Conservation (phyloP, 73 alveolate genomes). For the Paramecium octaurelia region DNA sequence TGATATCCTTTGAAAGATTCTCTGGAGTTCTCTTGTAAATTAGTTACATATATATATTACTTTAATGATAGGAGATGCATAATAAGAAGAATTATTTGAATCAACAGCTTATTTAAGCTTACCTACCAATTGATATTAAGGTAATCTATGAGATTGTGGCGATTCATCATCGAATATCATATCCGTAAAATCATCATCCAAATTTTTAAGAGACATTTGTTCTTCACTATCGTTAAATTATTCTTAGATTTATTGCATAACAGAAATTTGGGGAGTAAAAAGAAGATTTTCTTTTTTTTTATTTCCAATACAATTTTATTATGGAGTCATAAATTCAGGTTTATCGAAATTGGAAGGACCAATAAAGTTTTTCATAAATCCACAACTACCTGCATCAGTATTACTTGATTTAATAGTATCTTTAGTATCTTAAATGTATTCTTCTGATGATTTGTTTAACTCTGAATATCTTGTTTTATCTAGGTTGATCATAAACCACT, state of each 20-base stretch:
- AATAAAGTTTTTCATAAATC: neutral
- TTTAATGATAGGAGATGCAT: neutral
- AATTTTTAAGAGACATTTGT: neutral
- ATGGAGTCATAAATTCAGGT: neutral
- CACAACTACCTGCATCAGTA: conserved; percentile 1
- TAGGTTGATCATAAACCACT: conserved; percentile 33
- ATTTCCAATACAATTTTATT: neutral
- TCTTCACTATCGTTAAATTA: neutral
- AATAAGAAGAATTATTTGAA: neutral
- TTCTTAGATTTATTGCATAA: neutral
- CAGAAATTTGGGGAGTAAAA: neutral
- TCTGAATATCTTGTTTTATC: neutral
- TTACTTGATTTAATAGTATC: neutral
- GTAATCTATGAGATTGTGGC: neutral
- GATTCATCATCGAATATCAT: conserved; percentile 10
- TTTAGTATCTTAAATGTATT: neutral
- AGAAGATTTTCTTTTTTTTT: neutral
- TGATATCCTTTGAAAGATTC: neutral
- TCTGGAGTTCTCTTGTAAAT: neutral
- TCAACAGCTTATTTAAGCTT: neutral
- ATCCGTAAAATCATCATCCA: neutral
- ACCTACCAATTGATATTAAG: neutral
- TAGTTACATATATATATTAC: neutral
- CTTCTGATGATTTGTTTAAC: neutral
- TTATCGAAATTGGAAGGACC: neutral